Evolutionary conservation across 2,329 filamentous ascomycete genomes (phyloP).

Genomic region (Pseudocercospora eumusae): DNA sequence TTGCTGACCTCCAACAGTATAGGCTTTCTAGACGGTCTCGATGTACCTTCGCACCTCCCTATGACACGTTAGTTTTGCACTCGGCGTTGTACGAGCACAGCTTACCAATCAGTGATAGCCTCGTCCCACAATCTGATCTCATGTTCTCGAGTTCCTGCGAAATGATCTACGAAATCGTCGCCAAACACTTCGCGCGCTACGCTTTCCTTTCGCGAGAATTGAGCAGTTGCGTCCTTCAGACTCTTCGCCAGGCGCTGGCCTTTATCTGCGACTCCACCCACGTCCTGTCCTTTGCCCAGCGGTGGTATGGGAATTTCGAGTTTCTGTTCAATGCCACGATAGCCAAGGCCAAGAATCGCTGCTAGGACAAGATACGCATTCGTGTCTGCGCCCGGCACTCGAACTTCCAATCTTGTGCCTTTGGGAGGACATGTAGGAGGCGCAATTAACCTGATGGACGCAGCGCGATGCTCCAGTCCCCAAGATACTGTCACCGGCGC

Average conservation of each 20-base stretch:
- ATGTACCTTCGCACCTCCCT: constrained; percentile 45
- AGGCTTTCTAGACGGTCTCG: constrained; percentile 39
- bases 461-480: constrained; percentile 92
- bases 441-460: constrained; percentile 84
- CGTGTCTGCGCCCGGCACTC: constrained; percentile 89
- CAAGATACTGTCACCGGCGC: constrained; percentile 96
- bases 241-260: constrained; percentile 80
- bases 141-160: constrained; percentile 86
- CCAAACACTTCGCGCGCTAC: constrained; percentile 93
- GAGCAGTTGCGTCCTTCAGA: constrained; percentile 77
- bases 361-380: constrained; percentile 87
- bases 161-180: constrained; percentile 94
- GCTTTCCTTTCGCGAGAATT: constrained; percentile 75
- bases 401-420: constrained; percentile 88
- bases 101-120: constrained; percentile 93
- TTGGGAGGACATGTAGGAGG: constrained; percentile 82
- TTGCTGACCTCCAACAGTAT: background rate
- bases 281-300: constrained; percentile 79
- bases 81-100: constrained; percentile 32
- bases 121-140: constrained; percentile 91
- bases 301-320: constrained; percentile 79
- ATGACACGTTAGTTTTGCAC: constrained; percentile 19
- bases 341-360: constrained; percentile 83
- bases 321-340: constrained; percentile 90
- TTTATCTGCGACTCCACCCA: constrained; percentile 69